A percentile compares a stretch with the other conserved stretches of the same genome.
phyloP scores from a whole-genome alignment of 257 asterid genomes.

The Ophiorrhiza pumila region DNA sequence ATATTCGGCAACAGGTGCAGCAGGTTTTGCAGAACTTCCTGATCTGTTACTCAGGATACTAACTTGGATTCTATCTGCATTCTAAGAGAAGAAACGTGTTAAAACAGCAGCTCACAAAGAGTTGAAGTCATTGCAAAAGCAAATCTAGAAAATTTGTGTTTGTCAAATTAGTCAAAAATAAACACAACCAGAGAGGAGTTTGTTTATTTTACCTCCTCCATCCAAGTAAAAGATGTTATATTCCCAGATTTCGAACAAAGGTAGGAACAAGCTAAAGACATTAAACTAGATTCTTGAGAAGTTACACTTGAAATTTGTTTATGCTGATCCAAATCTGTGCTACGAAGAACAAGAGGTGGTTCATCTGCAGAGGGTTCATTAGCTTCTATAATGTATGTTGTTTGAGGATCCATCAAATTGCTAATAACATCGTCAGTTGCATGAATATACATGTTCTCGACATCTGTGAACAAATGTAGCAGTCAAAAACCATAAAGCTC shows the following conservation, averaged over 20 bases:
- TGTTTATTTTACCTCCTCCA: conserved; percentile 66
- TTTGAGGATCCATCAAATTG: conserved; percentile 70
- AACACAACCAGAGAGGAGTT: conserved; percentile 1
- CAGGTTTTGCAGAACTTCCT: conserved; percentile 51
- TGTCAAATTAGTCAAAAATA: background rate
- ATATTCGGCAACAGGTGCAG: conserved; percentile 73
- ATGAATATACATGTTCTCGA: conserved; percentile 49
- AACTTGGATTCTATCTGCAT: conserved; percentile 75
- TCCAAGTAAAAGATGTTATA: conserved; percentile 39
- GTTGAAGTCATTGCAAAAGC: conserved; percentile 15
- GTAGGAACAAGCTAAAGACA: conserved; percentile 55
- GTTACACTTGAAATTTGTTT: conserved; percentile 42
- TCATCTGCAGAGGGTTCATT: conserved; percentile 41
- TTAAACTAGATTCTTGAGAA: conserved; percentile 39
- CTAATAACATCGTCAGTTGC: conserved; percentile 57
- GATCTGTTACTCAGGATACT: conserved; percentile 75
- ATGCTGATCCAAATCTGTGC: conserved; percentile 47
- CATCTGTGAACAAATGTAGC: conserved; percentile 41
- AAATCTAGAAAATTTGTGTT: background rate
- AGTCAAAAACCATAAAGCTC: conserved; percentile 14
- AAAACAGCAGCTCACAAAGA: conserved; percentile 27
- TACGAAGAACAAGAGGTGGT: conserved; percentile 57
- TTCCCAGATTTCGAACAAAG: conserved; percentile 44
- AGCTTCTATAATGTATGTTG: conserved; percentile 68
- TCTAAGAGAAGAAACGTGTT: conserved; percentile 43